Base-by-base conservation (phyloP, 108 stramenopile species). In the Cyclostephanos tholiformis region DNA sequence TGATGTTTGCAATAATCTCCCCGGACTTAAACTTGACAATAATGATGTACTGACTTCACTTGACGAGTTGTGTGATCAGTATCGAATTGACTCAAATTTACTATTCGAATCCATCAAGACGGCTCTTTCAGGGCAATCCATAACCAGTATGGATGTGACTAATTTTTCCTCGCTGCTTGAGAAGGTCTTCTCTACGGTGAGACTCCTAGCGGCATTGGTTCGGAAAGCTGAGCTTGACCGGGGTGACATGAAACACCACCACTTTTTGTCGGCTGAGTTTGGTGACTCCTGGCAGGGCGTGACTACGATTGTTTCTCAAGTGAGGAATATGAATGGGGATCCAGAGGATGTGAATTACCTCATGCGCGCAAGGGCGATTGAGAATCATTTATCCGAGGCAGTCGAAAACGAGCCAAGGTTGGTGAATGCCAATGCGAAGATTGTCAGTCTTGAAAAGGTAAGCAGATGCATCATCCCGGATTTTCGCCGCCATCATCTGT, bases 281-380 rank as follows among this genome's bases (percentile, higher is more conserved):
- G 86, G 75, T 22, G 90, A 91, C 72, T 65, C 86, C 35, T 94
- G 93, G 93, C 78, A 79, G 53, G 85, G 90, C n/a, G 83, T 94
- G 27, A 80, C 87, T 7, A 55, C 75, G 32, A 65, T 90, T 35
- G 88, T 85, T 38, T 63, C 77, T 64, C 60, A 85, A 38, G 86
- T 86, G 49, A 85, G 87, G 36, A 51, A 63, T 17, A 72, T 85
- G 9, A 83, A 91, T 70, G 92, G 88, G 49, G 92, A 91, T 64
- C 69, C 65, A 10, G 89, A 93, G 13, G 89, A 93, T 64, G 65
- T 93, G 2, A 93, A 93, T 77, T 91, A 82, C 46, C 56, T 89
- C 8, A 60, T 87, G 27, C 88, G 92, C 27, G 71, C 87, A 8
- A 74, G 88, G 41, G 71, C 71, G 14, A 89, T 93, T 49, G 89